Evolutionary conservation across 2,329 filamentous ascomycete species (phyloP).

Genomic region (Chaetomiaceae sp.): DNA sequence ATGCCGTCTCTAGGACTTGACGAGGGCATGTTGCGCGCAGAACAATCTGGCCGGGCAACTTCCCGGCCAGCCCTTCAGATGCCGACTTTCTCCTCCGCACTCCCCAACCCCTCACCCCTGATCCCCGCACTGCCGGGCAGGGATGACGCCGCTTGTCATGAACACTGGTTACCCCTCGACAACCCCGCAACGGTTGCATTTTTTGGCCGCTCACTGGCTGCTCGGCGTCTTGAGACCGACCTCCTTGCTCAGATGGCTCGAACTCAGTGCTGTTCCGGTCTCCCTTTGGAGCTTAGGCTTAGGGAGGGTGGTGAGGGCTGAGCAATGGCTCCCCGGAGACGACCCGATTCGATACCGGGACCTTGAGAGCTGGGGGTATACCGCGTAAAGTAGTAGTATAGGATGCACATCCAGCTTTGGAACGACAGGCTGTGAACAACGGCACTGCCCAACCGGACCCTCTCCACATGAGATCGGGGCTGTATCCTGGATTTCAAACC

Average conservation of each 20-base stretch:
- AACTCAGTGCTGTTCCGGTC: no score
- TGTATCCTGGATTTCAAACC: neutral
- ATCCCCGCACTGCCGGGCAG: constrained; percentile 17
- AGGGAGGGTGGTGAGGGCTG: no score
- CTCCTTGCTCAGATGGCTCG: no score
- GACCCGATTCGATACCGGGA: no score
- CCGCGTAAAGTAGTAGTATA: no score
- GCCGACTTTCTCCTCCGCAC: constrained; percentile 22
- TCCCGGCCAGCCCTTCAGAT: constrained; percentile 6
- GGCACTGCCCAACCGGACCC: neutral
- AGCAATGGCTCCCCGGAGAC: no score
- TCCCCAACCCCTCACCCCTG: constrained; percentile 18
- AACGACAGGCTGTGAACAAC: neutral
- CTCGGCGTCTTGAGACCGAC: no score
- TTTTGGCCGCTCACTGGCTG: no score
- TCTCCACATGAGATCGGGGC: constrained; percentile 6
- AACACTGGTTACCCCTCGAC: neutral
- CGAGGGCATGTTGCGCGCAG: neutral
- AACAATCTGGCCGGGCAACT: no score
- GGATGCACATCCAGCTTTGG: neutral
- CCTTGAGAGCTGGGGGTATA: no score
- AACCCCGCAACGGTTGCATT: neutral
- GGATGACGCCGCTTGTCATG: neutral
- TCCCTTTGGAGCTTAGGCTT: no score
- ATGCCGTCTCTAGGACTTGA: no score